These are phyloP conservation scores for Tylopilus intermedius DNA, from an alignment of 768 basidiomycete species.

Conservation along the genomic window DNA sequence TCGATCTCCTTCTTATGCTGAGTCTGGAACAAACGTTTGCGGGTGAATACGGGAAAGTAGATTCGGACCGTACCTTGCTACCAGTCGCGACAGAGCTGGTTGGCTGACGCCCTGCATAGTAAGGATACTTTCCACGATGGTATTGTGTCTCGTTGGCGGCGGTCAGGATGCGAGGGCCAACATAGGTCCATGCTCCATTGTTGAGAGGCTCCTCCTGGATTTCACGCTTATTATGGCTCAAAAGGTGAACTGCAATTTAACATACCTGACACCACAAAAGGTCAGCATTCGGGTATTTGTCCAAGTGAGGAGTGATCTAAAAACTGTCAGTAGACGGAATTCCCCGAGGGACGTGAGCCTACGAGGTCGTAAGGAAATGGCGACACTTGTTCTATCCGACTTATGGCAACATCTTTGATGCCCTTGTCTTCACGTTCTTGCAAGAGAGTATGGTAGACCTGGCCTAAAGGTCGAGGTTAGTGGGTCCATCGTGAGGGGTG, in stretches of 20 bases:
- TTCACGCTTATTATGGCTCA: constrained; percentile 1
- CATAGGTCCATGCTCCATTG: constrained; percentile 96
- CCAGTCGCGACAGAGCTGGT: constrained; percentile 91
- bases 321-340: constrained; percentile 7
- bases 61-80: constrained; percentile 59
- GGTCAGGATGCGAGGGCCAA: constrained; percentile 89
- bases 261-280: constrained; percentile 84
- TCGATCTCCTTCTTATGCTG: constrained; percentile 93
- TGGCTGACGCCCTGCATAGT: constrained; percentile 89
- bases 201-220: constrained; percentile 88
- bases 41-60: not conserved
- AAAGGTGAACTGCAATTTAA: not conserved
- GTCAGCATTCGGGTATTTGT: constrained; percentile 94
- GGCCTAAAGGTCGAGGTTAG: constrained; percentile 45
- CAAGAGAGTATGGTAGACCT: constrained; percentile 88
- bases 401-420: constrained; percentile 91
- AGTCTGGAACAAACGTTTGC: constrained; percentile 33
- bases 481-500: not conserved
- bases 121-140: constrained; percentile 87
- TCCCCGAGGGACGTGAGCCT: constrained; percentile 23
- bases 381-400: constrained; percentile 89
- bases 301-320: constrained; percentile 87
- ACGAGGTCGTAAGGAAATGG: constrained; percentile 97
- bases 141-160: constrained; percentile 87
- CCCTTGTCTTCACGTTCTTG: constrained; percentile 89